Percentiles rank a stretch among this genome's conserved stretches.
phyloP scores from a whole-genome alignment of 2,329 filamentous ascomycete species.

The Aspergillus hortae region DNA sequence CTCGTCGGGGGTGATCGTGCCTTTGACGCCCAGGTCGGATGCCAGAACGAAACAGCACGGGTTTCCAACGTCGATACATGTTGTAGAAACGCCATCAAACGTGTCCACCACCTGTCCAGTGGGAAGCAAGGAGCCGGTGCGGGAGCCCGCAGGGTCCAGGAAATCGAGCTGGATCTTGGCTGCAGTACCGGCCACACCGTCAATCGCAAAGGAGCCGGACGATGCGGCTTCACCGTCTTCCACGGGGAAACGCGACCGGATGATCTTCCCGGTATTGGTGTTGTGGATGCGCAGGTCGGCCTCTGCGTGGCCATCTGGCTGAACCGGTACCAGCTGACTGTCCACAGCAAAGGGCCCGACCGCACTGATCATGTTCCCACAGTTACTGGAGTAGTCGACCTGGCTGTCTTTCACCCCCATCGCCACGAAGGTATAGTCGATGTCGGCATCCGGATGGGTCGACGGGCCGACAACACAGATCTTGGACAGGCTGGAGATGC shows the following conservation, averaged over 20 bases:
- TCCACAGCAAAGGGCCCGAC: conserved; percentile 65
- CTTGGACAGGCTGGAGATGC: conserved; percentile 67
- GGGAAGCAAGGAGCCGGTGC: conserved; percentile 60
- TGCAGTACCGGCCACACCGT: conserved; percentile 59
- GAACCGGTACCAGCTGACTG: conserved; percentile 43
- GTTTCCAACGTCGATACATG: conserved; percentile 62
- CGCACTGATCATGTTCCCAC: conserved; percentile 69
- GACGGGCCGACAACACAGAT: conserved; percentile 62
- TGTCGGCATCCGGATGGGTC: conserved; percentile 48
- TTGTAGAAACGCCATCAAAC: conserved; percentile 50
- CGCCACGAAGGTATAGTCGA: conserved; percentile 70
- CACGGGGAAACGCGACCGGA: conserved; percentile 56
- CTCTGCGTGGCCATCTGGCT: conserved; percentile 29
- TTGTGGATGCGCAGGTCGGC: conserved; percentile 59
- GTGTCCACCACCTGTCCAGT: conserved; percentile 55
- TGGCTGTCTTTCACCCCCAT: conserved; percentile 60
- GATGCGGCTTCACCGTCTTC: conserved; percentile 47
- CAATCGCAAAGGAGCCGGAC: conserved; percentile 57
- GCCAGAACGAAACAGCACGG: conserved; percentile 62
- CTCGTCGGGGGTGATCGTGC: conserved; percentile 50
- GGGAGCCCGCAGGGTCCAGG: conserved; percentile 59
- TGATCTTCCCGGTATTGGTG: conserved; percentile 66
- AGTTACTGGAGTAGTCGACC: conserved; percentile 67
- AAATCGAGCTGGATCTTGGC: conserved; percentile 60
- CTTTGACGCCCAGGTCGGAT: conserved; percentile 43